Conservation (phyloP, 83 land plant species). For the Diphasiastrum complanatum region DNA sequence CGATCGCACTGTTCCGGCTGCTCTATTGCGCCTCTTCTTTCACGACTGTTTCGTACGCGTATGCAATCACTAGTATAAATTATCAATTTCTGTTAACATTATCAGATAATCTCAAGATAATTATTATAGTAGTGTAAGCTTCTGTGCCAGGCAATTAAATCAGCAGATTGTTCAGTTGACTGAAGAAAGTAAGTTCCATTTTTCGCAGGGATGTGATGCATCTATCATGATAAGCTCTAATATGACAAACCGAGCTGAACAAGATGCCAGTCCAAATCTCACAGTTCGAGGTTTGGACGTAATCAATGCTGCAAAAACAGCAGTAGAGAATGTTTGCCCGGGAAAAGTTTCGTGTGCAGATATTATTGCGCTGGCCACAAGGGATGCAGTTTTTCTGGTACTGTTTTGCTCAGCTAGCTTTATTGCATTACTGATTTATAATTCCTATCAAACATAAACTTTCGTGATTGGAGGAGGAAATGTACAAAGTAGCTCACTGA, state of each 20-base stretch:
- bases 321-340: conserved; percentile 44
- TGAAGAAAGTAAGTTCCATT: too few species aligned
- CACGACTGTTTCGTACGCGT: conserved; percentile 59
- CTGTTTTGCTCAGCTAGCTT: neutral
- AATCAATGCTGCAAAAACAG: conserved; percentile 43
- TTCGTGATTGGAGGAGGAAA: neutral
- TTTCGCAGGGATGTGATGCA: conserved; percentile 51
- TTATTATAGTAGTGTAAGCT: too few species aligned
- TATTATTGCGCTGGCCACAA: conserved; percentile 44
- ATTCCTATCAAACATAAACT: neutral
- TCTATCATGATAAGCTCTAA: conserved; percentile 42
- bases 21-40: conserved; percentile 44
- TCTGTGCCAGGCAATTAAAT: too few species aligned
- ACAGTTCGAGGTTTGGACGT: conserved; percentile 54
- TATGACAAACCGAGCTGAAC: conserved; percentile 32
- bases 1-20: conserved; percentile 37
- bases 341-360: conserved; percentile 54
- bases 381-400: conserved; percentile 55
- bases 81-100: too few species aligned
- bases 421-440: neutral
- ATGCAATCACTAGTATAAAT: conserved; percentile 3
- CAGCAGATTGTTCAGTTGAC: too few species aligned
- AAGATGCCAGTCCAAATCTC: conserved; percentile 27
- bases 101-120: too few species aligned
- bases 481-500: neutral